A percentile compares a stretch with the other conserved stretches of the same genome.
phyloP scores from a whole-genome alignment of 495 filamentous ascomycete genomes.

The Glarea lozoyensis region DNA sequence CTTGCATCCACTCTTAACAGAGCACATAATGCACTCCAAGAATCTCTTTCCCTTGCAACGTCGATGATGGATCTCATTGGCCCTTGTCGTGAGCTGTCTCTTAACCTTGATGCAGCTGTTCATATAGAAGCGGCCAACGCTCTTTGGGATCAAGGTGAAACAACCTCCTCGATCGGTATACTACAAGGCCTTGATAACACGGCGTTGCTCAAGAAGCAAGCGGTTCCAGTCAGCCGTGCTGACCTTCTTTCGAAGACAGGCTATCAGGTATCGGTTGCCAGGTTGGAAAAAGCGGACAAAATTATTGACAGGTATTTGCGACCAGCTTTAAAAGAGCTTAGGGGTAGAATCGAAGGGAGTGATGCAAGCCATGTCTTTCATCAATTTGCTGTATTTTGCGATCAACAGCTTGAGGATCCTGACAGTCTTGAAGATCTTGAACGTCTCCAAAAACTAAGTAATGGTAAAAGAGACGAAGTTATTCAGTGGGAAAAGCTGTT shows the following conservation, averaged over 20 bases:
- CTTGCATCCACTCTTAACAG: slow-evolving; percentile 65
- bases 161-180: slow-evolving; percentile 82
- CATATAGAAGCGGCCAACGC: slow-evolving; percentile 77
- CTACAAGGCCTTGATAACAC: slow-evolving; percentile 62
- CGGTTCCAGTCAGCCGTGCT: slow-evolving; percentile 62
- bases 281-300: slow-evolving; percentile 83
- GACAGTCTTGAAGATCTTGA: slow-evolving; percentile 78
- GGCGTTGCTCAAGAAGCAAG: slow-evolving; percentile 57
- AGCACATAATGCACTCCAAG: slow-evolving; percentile 71
- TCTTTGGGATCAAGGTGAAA: slow-evolving; percentile 91
- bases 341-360: slow-evolving; percentile 54
- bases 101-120: slow-evolving; percentile 67
- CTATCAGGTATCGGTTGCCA: slow-evolving; percentile 80
- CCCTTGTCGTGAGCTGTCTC: slow-evolving; percentile 53
- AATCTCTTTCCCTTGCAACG: slow-evolving; percentile 75
- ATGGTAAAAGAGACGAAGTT: slow-evolving; percentile 74
- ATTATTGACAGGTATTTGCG: slow-evolving; percentile 80
- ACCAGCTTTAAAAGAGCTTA: slow-evolving; percentile 73
- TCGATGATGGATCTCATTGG: slow-evolving; percentile 65
- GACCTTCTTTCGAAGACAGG: slow-evolving; percentile 82
- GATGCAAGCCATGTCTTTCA: slow-evolving; percentile 86
- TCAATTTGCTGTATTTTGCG: slow-evolving; percentile 91
- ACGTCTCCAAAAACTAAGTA: slow-evolving; percentile 67
- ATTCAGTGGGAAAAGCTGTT: slow-evolving; percentile 53
- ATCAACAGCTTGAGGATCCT: slow-evolving; percentile 79